Evolutionary conservation across 2,329 filamentous ascomycete genomes (phyloP).

Genomic region (Diaporthe aspalathi): DNA sequence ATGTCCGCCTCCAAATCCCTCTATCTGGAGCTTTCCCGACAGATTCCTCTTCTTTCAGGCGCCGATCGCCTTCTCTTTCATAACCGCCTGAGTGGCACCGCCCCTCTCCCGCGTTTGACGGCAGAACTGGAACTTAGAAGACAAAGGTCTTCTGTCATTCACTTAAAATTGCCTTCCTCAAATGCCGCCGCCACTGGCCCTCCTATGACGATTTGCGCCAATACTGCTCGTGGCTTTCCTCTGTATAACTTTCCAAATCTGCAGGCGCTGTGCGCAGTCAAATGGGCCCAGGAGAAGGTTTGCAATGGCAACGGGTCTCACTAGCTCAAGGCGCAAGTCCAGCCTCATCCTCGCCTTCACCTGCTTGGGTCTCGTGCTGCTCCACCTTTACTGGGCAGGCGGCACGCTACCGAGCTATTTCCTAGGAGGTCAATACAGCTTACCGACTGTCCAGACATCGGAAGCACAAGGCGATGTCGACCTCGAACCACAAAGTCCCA

Average conservation of each 20-base stretch:
- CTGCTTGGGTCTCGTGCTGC: background rate
- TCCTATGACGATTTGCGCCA: background rate
- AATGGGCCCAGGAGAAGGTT: background rate
- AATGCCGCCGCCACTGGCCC: background rate
- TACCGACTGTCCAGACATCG: background rate
- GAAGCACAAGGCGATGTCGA: background rate
- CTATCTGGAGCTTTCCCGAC: no score
- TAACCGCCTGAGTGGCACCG: background rate
- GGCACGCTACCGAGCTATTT: background rate
- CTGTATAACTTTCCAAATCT: background rate
- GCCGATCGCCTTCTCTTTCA: background rate
- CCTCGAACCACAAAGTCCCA: background rate
- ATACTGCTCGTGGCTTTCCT: background rate
- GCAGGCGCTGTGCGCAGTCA: background rate
- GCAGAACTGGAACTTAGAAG: background rate
- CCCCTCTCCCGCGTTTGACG: background rate
- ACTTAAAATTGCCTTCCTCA: background rate
- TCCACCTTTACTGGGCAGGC: conserved; percentile 3
- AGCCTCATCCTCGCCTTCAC: background rate
- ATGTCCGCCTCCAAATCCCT: no score
- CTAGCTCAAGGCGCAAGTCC: background rate
- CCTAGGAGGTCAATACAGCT: background rate
- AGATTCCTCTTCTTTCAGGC: background rate
- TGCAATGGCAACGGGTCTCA: background rate
- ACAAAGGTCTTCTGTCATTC: background rate